phyloP scores from a whole-genome alignment of 192 early-diverging fungal genomes.

The Gryganskiella cystojenkinii region DNA sequence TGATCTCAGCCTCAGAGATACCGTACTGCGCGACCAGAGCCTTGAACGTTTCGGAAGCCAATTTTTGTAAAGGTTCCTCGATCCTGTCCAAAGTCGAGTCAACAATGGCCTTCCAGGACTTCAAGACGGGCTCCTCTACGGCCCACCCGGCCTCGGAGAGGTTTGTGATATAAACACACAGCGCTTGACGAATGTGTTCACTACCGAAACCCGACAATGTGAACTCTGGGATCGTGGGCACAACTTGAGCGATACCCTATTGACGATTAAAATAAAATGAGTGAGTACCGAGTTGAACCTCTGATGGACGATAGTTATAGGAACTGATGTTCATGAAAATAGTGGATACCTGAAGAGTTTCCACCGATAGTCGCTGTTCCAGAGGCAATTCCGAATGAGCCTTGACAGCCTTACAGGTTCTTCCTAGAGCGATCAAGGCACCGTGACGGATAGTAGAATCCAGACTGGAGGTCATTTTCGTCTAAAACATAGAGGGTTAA shows the following conservation, averaged over 20 bases:
- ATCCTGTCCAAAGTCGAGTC: conserved; percentile 66
- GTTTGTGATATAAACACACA: conserved; percentile 61
- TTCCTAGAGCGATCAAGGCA: conserved; percentile 29
- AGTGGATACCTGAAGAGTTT: conserved; percentile 15
- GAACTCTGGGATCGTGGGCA: conserved; percentile 48
- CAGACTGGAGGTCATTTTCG: conserved; percentile 32
- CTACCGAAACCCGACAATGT: conserved; percentile 70
- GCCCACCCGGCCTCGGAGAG: conserved; percentile 60
- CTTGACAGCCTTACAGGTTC: conserved; percentile 40
- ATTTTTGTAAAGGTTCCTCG: conserved; percentile 72
- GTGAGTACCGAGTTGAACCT: background rate
- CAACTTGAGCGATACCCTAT: conserved; percentile 53
- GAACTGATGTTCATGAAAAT: background rate
- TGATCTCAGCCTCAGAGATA: conserved; percentile 47
- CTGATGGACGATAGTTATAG: background rate
- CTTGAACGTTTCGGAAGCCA: conserved; percentile 60
- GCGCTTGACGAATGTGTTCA: conserved; percentile 63
- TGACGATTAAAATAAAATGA: background rate
- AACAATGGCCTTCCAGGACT: conserved; percentile 64
- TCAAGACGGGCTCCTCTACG: conserved; percentile 18
- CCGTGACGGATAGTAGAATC: conserved; percentile 47
- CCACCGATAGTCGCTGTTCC: conserved; percentile 17
- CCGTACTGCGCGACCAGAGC: conserved; percentile 55
- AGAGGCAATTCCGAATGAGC: conserved; percentile 10
- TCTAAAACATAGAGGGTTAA: background rate